Base-by-base conservation (phyloP, 2,329 filamentous ascomycete species). In the Penicillium frequentans region DNA sequence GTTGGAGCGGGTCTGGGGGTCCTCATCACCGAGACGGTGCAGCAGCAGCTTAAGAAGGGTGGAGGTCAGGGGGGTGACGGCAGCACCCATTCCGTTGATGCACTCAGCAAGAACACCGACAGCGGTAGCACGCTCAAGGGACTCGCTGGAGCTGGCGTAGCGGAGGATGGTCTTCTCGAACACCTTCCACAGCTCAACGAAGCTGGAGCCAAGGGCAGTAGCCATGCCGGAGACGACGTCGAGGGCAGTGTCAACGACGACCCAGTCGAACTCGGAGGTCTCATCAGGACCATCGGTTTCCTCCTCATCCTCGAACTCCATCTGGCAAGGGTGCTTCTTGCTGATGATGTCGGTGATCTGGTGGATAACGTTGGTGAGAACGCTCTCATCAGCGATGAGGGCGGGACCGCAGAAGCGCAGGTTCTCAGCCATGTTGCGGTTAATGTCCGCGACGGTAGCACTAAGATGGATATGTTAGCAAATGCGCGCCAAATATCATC, bases 181-280 rank as follows among this genome's bases (percentile, higher is more conserved):
- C 68, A 96, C 87, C 82, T 96, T 96, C 91, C 92, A 98, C 60
- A 97, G 82, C 79, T 96, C 89, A 55, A 84, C 83, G 69, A 97
- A 98, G 65, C 87, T 86, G 23, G 84, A 75, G 39, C 95, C 95
- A 14, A 98, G 86, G 31, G 91, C 91, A 47, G 86, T 86, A 21
- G 93, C 88, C 42, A 98, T 84, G 37, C 90, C 91, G 51, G 91
- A 91, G 50, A 97, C 82, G 47, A 96, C 91, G 64, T 98, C 95
- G 54, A 98, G 85, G 35, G 91, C 93, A 10, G 92, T 96, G 79
- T 99, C 95, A 54, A 98, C 89, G 51, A 96, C 89, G 19, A 97
- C 85, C 95, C 95, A 98, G 80, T 98, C 95, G 70, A 96, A 96
- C 79, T 99, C 95, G 2, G 93, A 96, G 29, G 89, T 90, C 72